phyloP scores from a whole-genome alignment of 2,329 filamentous ascomycete species.

The Trichoderma atrobrunneum region DNA sequence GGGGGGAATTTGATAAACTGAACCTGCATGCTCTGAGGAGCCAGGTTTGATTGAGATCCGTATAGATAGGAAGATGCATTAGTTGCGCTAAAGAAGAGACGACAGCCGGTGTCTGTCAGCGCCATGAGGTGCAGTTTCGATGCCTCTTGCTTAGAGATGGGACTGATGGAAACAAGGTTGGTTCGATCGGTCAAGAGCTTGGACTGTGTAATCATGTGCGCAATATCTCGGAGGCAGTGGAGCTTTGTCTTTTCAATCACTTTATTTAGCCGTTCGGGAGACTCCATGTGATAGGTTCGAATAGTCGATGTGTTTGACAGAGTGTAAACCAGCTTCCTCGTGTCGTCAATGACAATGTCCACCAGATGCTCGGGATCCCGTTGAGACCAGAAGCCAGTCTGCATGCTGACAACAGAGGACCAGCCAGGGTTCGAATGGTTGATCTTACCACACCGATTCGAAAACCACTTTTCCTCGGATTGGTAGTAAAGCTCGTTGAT shows the following conservation, averaged over 20 bases:
- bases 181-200: conserved; percentile 67
- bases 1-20: conserved; percentile 95
- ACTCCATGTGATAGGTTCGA: conserved; percentile 83
- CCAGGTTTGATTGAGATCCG: conserved; percentile 57
- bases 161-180: conserved; percentile 77
- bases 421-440: conserved; percentile 80
- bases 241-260: conserved; percentile 65
- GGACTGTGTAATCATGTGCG: conserved; percentile 78
- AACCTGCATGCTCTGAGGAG: conserved; percentile 95
- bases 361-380: conserved; percentile 62
- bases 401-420: conserved; percentile 57
- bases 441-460: conserved; percentile 79
- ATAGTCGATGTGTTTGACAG: conserved; percentile 87
- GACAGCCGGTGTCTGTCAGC: conserved; percentile 83
- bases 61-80: conserved; percentile 68
- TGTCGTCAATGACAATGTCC: conserved; percentile 85
- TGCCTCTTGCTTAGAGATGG: conserved; percentile 76
- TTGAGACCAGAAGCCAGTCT: conserved; percentile 49
- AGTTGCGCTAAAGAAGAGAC: conserved; percentile 88
- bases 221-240: conserved; percentile 67
- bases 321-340: conserved; percentile 83
- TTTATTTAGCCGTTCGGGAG: conserved; percentile 56
- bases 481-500: conserved; percentile 95
- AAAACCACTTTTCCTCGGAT: conserved; percentile 96
- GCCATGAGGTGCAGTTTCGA: conserved; percentile 85